phyloP scores from a whole-genome alignment of 73 alveolate species.

The Blepharisma japonicum region DNA sequence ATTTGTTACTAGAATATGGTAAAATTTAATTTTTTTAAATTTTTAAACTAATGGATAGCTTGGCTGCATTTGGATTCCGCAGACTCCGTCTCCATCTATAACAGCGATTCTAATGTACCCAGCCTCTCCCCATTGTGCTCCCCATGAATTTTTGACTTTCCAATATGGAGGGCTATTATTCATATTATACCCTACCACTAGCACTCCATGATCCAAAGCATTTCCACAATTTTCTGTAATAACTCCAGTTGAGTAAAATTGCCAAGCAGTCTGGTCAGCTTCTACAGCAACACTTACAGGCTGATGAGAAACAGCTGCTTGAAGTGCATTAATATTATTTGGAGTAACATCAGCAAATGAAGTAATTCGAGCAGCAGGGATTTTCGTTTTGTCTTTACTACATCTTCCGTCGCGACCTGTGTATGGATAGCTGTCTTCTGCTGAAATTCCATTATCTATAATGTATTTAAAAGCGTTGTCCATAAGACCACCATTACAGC shows the following conservation, averaged over 20 bases:
- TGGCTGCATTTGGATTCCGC: constrained; percentile 42
- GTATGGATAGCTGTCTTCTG: constrained; percentile 42
- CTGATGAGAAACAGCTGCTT: not conserved
- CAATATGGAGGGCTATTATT: constrained; percentile 31
- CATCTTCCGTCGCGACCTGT: constrained; percentile 34
- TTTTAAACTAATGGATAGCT: constrained; percentile 31
- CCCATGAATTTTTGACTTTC: constrained; percentile 45
- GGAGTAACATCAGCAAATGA: not conserved
- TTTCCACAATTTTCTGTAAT: constrained; percentile 23
- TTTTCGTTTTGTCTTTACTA: not conserved
- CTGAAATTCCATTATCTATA: constrained; percentile 30
- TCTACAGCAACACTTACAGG: constrained; percentile 1
- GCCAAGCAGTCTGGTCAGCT: not conserved
- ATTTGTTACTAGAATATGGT: too few relatives aligned
- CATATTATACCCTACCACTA: constrained; percentile 34
- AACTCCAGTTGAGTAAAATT: constrained; percentile 35
- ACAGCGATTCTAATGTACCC: constrained; percentile 30
- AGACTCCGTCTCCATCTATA: constrained; percentile 32
- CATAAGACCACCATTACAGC: constrained; percentile 71
- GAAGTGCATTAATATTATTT: not conserved
- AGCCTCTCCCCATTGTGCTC: constrained; percentile 34
- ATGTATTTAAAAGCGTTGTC: constrained; percentile 41
- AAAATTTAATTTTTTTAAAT: too few relatives aligned
- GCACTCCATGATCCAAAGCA: constrained; percentile 30
- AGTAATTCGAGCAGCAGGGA: not conserved